phyloP scores from a whole-genome alignment of 371 early-diverging fungal genomes.

The Agmasoma carcini region DNA sequence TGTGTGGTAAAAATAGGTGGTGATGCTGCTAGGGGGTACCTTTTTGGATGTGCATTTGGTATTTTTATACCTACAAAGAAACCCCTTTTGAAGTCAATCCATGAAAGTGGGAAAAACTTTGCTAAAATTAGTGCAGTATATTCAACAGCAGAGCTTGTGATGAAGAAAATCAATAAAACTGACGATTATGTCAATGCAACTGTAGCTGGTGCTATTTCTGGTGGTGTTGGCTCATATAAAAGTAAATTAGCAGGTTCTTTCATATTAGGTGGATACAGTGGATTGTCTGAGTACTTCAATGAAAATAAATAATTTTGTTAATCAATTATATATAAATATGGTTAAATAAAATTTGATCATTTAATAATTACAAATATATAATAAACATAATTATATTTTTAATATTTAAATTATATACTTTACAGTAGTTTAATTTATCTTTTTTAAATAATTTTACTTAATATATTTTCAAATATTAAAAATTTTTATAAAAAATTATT shows the following conservation, averaged over 20 bases:
- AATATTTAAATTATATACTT: neutral
- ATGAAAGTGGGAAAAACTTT: slow-evolving; percentile 40
- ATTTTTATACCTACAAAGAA: slow-evolving; percentile 18
- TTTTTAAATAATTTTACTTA: slow-evolving; percentile 59
- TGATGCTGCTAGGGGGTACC: slow-evolving; percentile 35
- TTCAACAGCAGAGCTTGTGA: slow-evolving; percentile 29
- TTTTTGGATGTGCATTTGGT: slow-evolving; percentile 44
- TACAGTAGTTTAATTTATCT: slow-evolving; percentile 56
- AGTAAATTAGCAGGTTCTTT: neutral
- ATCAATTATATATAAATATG: neutral
- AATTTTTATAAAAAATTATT: too few species aligned
- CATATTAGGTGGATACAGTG: slow-evolving; percentile 21
- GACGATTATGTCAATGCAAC: slow-evolving; percentile 20
- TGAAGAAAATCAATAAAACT: slow-evolving; percentile 12
- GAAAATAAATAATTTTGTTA: neutral
- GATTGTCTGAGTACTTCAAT: slow-evolving; percentile 2
- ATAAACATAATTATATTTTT: too few species aligned
- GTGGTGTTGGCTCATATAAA: slow-evolving; percentile 20
- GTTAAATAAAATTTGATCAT: neutral
- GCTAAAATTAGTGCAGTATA: slow-evolving; percentile 37
- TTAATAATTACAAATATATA: too few species aligned
- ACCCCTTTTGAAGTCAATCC: slow-evolving; percentile 13
- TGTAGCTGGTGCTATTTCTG: slow-evolving; percentile 26
- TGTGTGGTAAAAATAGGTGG: slow-evolving; percentile 15
- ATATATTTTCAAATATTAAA: slow-evolving; percentile 61